These are phyloP conservation scores for Apiotrichum siamense DNA, from an alignment of 1,284 basidiomycete genomes.

Conservation along the genomic window DNA sequence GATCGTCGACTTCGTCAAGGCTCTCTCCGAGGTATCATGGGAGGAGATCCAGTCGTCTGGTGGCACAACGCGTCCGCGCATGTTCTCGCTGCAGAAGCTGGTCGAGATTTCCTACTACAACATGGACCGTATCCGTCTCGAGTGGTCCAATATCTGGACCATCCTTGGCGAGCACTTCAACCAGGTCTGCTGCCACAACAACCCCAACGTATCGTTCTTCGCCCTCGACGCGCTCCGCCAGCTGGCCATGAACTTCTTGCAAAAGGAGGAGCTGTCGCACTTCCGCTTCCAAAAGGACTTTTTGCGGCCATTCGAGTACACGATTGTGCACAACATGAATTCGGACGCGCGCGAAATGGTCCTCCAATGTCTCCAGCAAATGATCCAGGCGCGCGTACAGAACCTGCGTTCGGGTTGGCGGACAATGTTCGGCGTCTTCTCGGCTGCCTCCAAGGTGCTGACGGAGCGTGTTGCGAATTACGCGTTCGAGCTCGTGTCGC, in stretches of 20 bases:
- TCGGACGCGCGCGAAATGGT: slow-evolving; percentile 97
- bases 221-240: slow-evolving; percentile 97
- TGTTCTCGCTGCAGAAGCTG: slow-evolving; percentile 97
- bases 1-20: slow-evolving; percentile 96
- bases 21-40: slow-evolving; percentile 96
- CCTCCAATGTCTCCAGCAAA: slow-evolving; percentile 95
- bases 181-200: slow-evolving; percentile 97
- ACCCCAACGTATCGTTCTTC: slow-evolving; percentile 94
- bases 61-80: slow-evolving; percentile 80
- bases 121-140: slow-evolving; percentile 95
- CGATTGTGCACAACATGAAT: slow-evolving; percentile 94
- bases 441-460: slow-evolving; percentile 87
- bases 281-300: slow-evolving; percentile 99
- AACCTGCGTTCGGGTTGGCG: slow-evolving; percentile 98
- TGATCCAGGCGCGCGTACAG: slow-evolving; percentile 91
- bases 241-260: slow-evolving; percentile 95
- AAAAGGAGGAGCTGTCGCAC: slow-evolving; percentile 95
- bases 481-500: slow-evolving; percentile 92
- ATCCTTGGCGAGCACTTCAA: slow-evolving; percentile 99
- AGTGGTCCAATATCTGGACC: slow-evolving; percentile 98
- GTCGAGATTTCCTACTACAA: slow-evolving; percentile 99
- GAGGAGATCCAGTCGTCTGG: slow-evolving; percentile 98
- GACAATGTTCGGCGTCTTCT: slow-evolving; percentile 98
- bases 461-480: slow-evolving; percentile 93
- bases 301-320: slow-evolving; percentile 94